These are phyloP conservation scores for Brassica cretica DNA, from an alignment of 345 rosid genomes.

Conservation along the genomic window DNA sequence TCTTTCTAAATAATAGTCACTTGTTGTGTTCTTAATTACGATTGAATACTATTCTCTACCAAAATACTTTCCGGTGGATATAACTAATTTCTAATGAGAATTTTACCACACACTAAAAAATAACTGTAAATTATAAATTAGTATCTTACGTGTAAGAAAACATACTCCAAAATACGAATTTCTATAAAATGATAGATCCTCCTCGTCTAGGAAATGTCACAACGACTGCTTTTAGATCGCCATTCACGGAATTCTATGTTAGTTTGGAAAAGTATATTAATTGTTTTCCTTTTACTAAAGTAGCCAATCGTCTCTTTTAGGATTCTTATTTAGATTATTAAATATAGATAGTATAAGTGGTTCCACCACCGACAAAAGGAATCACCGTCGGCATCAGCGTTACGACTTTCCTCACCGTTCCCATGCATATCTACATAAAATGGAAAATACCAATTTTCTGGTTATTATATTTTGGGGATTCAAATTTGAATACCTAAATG, in stretches of 20 bases:
- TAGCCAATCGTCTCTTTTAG: conserved; percentile 22
- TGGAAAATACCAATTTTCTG: neutral
- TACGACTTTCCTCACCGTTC: neutral
- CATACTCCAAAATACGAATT: neutral
- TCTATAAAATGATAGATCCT: conserved; percentile 13
- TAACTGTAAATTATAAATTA: neutral
- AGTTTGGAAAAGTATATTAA: neutral
- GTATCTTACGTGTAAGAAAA: neutral
- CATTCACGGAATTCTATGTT: conserved; percentile 25
- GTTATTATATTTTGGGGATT: neutral
- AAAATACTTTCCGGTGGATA: neutral
- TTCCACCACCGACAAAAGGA: conserved; percentile 38
- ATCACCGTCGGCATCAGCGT: conserved; percentile 14
- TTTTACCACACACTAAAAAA: neutral
- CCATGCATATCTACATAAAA: neutral
- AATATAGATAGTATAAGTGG: neutral
- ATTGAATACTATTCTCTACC: neutral
- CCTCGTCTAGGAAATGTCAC: conserved; percentile 9
- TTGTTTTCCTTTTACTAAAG: conserved; percentile 18
- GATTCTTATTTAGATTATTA: neutral
- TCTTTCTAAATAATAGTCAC: conserved; percentile 20
- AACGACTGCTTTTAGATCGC: conserved; percentile 1
- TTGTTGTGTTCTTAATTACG: conserved; percentile 14
- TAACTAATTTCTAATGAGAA: neutral
- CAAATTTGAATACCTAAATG: too few species aligned